Evolutionary conservation across 2,329 filamentous ascomycete genomes (phyloP).

Genomic region (Clarireedia homoeocarpa): DNA sequence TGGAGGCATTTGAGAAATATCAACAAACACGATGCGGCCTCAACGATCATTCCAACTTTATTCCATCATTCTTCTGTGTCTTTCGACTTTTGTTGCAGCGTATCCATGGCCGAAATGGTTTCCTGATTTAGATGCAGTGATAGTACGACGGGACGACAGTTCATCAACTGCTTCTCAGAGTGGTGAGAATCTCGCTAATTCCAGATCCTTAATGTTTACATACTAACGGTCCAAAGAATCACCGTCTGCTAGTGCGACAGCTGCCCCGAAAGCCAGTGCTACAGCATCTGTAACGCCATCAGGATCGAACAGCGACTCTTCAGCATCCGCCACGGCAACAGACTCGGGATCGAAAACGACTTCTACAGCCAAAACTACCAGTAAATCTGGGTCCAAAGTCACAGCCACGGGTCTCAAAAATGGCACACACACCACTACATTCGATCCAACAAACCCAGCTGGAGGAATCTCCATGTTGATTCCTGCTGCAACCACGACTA

Average conservation of each 20-base stretch:
- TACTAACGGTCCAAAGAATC: neutral
- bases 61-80: conserved; percentile 44
- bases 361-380: neutral
- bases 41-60: conserved; percentile 38
- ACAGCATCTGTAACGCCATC: conserved; percentile 1
- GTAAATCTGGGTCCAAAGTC: neutral
- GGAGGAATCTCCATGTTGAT: conserved; percentile 47
- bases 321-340: neutral
- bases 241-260: neutral
- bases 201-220: neutral
- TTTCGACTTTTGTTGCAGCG: conserved; percentile 37
- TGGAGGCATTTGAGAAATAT: conserved; percentile 2
- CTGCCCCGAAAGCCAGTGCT: neutral
- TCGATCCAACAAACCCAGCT: conserved; percentile 38
- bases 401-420: conserved; percentile 1
- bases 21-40: conserved; percentile 41
- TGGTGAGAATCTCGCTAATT: neutral
- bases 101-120: conserved; percentile 51
- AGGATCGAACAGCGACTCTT: neutral
- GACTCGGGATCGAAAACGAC: neutral
- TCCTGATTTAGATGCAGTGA: conserved; percentile 43
- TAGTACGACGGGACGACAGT: conserved; percentile 39
- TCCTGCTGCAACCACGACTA: conserved; percentile 39
- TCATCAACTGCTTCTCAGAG: conserved; percentile 10
- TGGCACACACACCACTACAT: conserved; percentile 26